These are phyloP conservation scores for Pelargonium citronellum DNA, from an alignment of 441 rosid species.

Conservation along the genomic window DNA sequence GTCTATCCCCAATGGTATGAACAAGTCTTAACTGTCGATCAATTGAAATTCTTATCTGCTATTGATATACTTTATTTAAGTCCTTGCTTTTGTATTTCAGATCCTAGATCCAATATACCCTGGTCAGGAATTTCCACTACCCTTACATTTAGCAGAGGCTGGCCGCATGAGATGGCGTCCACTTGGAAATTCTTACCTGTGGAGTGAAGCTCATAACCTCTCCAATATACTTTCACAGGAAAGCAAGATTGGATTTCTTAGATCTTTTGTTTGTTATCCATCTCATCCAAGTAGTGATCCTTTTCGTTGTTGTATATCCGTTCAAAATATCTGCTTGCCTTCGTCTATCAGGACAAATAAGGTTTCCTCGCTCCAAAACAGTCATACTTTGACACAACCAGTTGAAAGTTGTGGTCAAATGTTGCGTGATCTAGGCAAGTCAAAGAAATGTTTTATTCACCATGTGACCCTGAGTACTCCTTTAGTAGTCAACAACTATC, in stretches of 20 bases:
- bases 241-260: constrained; percentile 68
- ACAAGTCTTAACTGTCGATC: constrained; percentile 8
- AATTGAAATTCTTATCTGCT: constrained; percentile 12
- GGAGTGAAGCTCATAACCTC: constrained; percentile 90
- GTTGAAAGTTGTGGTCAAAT: constrained; percentile 29
- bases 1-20: constrained; percentile 82
- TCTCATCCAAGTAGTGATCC: constrained; percentile 87
- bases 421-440: constrained; percentile 35
- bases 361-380: constrained; percentile 27
- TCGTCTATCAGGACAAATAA: constrained; percentile 35
- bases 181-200: constrained; percentile 68
- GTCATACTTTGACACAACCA: constrained; percentile 28
- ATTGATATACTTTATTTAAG: constrained; percentile 13
- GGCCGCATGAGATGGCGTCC: constrained; percentile 96
- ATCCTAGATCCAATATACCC: constrained; percentile 87
- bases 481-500: constrained; percentile 61
- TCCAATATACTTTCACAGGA: constrained; percentile 72
- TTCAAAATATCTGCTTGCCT: constrained; percentile 51
- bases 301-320: constrained; percentile 83
- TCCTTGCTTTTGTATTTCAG: constrained; percentile 36
- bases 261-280: constrained; percentile 91
- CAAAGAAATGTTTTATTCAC: constrained; percentile 50
- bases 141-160: constrained; percentile 86
- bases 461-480: constrained; percentile 76
- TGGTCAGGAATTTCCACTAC: constrained; percentile 84